phyloP scores from a whole-genome alignment of 116 monocot species.

The Iris pallida region DNA sequence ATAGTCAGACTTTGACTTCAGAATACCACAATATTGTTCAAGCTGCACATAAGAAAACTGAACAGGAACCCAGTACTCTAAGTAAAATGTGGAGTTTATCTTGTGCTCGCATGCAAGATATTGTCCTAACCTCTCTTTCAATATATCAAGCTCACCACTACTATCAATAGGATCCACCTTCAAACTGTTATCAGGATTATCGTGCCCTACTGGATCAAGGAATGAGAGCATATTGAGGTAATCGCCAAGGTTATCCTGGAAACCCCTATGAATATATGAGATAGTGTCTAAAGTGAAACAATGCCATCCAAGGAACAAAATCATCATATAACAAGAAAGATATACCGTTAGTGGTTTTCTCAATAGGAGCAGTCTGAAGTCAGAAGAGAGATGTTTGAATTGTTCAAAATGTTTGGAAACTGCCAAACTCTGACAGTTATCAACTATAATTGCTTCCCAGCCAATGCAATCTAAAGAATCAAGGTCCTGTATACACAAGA shows the following conservation, averaged over 20 bases:
- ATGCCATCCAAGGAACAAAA: neutral
- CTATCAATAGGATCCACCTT: slow-evolving; percentile 21
- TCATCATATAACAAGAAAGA: neutral
- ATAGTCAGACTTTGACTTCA: slow-evolving; percentile 47
- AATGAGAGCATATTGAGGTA: slow-evolving; percentile 54
- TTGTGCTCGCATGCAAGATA: slow-evolving; percentile 49
- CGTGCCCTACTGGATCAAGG: slow-evolving; percentile 34
- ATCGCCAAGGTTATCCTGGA: slow-evolving; percentile 55
- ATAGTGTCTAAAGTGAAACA: neutral
- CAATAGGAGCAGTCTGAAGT: slow-evolving; percentile 58
- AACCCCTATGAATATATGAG: slow-evolving; percentile 14
- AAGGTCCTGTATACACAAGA: slow-evolving; percentile 43
- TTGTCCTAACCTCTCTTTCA: slow-evolving; percentile 50
- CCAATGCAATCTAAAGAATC: slow-evolving; percentile 37
- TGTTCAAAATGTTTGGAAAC: slow-evolving; percentile 52
- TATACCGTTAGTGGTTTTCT: slow-evolving; percentile 54
- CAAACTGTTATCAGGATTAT: slow-evolving; percentile 1
- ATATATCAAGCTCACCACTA: slow-evolving; percentile 19
- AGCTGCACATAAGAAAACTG: slow-evolving; percentile 75
- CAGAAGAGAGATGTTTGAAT: slow-evolving; percentile 37
- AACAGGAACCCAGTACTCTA: slow-evolving; percentile 97
- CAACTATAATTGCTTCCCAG: slow-evolving; percentile 74
- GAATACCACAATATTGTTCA: slow-evolving; percentile 62
- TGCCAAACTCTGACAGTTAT: slow-evolving; percentile 60
- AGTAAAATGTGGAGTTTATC: slow-evolving; percentile 39